Percentiles rank a stretch among this genome's conserved stretches.
These are phyloP conservation scores for Talaromyces atroroseus DNA, from an alignment of 2,329 filamentous ascomycete genomes.

Conservation along the genomic window DNA sequence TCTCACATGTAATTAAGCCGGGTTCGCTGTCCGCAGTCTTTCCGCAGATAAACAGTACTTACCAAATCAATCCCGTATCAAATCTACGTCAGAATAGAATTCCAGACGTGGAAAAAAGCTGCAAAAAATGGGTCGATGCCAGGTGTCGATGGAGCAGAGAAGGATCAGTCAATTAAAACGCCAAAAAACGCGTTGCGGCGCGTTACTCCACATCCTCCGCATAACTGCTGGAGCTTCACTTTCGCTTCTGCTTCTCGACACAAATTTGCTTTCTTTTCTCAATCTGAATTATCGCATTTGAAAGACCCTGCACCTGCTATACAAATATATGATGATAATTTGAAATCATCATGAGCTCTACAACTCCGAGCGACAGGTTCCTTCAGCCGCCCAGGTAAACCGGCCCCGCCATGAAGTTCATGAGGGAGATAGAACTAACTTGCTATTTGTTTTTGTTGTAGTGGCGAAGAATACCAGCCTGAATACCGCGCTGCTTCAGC, in stretches of 20 bases:
- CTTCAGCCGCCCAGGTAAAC: conserved; percentile 13
- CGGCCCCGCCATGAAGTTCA: neutral
- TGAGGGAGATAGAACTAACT: neutral
- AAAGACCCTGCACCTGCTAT: neutral
- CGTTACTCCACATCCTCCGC: conserved; percentile 10
- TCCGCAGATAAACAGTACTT: neutral
- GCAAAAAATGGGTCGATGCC: no score
- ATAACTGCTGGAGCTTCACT: neutral
- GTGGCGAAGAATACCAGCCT: conserved; percentile 26
- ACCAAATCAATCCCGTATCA: neutral
- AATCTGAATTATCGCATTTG: neutral
- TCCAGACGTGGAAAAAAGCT: no score
- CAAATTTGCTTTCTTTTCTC: neutral
- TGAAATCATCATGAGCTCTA: conserved; percentile 10
- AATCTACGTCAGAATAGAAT: neutral
- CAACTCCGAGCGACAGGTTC: conserved; percentile 7
- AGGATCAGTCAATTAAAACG: neutral
- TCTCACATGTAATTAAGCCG: no score
- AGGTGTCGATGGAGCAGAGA: neutral
- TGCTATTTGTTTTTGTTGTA: neutral
- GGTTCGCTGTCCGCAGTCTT: neutral
- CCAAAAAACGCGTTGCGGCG: conserved; percentile 21
- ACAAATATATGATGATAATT: neutral
- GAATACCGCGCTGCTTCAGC: conserved; percentile 52
- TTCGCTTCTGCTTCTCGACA: neutral